phyloP scores from a whole-genome alignment of 164 flowering plant genomes.

The Kalanchoe fedtschenkoi region DNA sequence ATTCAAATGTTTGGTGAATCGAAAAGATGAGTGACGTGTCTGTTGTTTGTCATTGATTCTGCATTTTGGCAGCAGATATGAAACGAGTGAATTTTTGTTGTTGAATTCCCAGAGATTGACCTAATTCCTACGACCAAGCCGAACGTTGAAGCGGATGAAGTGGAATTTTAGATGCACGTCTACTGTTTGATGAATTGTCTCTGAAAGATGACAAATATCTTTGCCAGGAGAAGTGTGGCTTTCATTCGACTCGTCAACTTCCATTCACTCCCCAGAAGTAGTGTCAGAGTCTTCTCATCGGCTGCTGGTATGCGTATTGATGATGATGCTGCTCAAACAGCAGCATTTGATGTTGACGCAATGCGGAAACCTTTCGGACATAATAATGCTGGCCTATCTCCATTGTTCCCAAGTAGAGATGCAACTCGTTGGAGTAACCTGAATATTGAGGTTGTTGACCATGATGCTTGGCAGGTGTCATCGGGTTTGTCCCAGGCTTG shows the following conservation, averaged over 20 bases:
- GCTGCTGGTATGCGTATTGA: neutral
- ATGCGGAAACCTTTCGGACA: neutral
- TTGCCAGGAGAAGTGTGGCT: neutral
- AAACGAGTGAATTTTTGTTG: too few relatives aligned
- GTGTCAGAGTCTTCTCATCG: slow-evolving; percentile 4
- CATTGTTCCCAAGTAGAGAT: slow-evolving; percentile 18
- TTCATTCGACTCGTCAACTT: neutral
- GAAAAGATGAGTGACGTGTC: too few relatives aligned
- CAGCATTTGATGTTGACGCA: too few relatives aligned
- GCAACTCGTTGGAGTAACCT: slow-evolving; percentile 14
- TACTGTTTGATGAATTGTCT: slow-evolving; percentile 5
- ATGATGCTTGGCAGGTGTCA: slow-evolving; percentile 60
- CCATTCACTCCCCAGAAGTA: slow-evolving; percentile 17
- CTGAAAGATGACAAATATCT: slow-evolving; percentile 18
- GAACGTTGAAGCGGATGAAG: too few relatives aligned
- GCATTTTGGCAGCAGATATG: too few relatives aligned
- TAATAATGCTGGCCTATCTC: slow-evolving; percentile 18
- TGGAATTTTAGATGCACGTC: neutral
- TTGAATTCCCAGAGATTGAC: too few relatives aligned
- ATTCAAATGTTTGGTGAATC: too few relatives aligned
- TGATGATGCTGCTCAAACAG: slow-evolving; percentile 28
- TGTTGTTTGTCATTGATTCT: too few relatives aligned
- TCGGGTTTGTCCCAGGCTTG: slow-evolving; percentile 46
- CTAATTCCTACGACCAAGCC: too few relatives aligned
- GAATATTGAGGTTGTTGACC: slow-evolving; percentile 53